A percentile compares a stretch with the other conserved stretches of the same genome.
These are phyloP conservation scores for Acanthamoeba healyi DNA, from an alignment of 208 protist species.

Conservation along the genomic window DNA sequence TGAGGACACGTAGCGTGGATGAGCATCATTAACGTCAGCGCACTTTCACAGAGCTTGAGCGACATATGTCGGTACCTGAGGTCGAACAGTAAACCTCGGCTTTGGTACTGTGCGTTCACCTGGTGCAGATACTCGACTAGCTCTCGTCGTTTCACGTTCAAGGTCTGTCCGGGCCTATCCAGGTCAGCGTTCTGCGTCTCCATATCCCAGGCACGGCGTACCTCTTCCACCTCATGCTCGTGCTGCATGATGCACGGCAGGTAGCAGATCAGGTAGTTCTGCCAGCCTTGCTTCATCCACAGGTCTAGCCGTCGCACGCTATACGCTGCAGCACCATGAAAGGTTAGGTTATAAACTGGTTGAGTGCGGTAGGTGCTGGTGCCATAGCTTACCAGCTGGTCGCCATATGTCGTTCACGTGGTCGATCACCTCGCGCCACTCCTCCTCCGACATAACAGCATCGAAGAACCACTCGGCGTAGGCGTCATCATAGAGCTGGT, in stretches of 20 bases:
- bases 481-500: neutral
- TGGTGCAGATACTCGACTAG: constrained; percentile 26
- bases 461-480: neutral
- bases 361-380: too few species aligned
- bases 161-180: neutral
- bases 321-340: neutral
- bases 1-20: too few species aligned
- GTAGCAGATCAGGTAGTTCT: neutral
- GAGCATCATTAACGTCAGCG: too few species aligned
- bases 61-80: neutral
- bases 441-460: neutral
- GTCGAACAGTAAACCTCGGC: neutral
- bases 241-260: neutral
- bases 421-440: neutral
- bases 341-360: too few species aligned
- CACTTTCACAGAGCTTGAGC: neutral
- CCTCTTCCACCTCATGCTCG: neutral
- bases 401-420: constrained; percentile 6
- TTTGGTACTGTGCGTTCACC: neutral
- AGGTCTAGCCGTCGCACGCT: neutral
- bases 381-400: constrained; percentile 24
- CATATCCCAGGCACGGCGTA: neutral
- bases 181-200: too few species aligned
- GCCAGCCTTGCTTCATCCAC: neutral
- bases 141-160: neutral